Conservation (phyloP, 2,329 filamentous ascomycete genomes). For the Fusarium succisae region DNA sequence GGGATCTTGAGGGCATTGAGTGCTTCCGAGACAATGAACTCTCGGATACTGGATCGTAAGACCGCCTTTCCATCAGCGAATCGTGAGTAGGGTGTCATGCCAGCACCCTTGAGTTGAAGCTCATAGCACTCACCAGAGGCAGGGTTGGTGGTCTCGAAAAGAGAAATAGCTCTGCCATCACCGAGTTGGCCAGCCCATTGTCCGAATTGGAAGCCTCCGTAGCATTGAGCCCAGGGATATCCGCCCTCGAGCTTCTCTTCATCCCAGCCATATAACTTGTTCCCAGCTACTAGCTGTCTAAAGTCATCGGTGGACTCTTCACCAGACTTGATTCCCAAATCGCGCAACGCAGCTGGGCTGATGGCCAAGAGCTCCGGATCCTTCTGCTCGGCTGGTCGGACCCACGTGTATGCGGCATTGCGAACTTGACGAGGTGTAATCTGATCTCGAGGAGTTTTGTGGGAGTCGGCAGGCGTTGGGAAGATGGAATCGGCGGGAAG, state of each 20-base stretch:
- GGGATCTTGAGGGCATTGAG: slow-evolving; percentile 88
- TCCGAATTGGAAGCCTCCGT: slow-evolving; percentile 84
- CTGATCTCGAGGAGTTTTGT: slow-evolving; percentile 79
- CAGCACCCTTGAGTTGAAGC: slow-evolving; percentile 93
- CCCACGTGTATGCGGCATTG: slow-evolving; percentile 87
- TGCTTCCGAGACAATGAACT: slow-evolving; percentile 92
- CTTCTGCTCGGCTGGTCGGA: slow-evolving; percentile 78
- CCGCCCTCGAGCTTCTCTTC: slow-evolving; percentile 72
- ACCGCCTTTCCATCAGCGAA: slow-evolving; percentile 98
- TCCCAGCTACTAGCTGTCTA: slow-evolving; percentile 80
- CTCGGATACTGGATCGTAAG: slow-evolving; percentile 88
- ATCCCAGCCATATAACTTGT: slow-evolving; percentile 82
- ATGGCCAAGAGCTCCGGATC: slow-evolving; percentile 83
- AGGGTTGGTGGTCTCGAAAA: slow-evolving; percentile 89
- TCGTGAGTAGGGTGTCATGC: slow-evolving; percentile 90
- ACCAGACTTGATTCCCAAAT: slow-evolving; percentile 77
- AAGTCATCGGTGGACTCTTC: slow-evolving; percentile 80
- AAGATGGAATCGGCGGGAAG: slow-evolving; percentile 82
- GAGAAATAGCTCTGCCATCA: slow-evolving; percentile 91
- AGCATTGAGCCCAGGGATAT: slow-evolving; percentile 99
- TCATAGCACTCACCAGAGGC: slow-evolving; percentile 80
- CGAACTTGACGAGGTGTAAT: slow-evolving; percentile 86
- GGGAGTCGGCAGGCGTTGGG: slow-evolving; percentile 82
- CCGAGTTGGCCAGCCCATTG: slow-evolving; percentile 96
- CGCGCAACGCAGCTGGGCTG: slow-evolving; percentile 79